Evolutionary conservation across 331 rosid species (phyloP), one percentile per base, ranked within the genome.

Genomic region (Rosa hybrid): DNA sequence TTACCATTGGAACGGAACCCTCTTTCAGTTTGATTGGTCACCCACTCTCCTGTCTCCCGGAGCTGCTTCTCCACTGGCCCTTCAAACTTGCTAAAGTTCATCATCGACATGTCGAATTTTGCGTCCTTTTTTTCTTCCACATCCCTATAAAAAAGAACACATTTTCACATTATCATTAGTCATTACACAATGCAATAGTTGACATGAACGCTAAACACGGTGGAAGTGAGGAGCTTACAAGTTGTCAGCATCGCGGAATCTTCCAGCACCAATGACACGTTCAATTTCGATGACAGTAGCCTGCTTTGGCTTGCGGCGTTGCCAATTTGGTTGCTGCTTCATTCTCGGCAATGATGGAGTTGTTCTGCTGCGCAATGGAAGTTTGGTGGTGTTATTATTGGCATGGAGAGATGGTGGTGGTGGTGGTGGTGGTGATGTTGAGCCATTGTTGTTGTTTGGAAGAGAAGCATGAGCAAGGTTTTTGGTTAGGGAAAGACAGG

Each of bases 221-320:
- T 12, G 54, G 74, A 74, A 74, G 53, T 49, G 20, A 10, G 74
- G 45, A 56, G 75, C 80, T 65, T 86, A 82, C 98, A 79, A 79
- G 51, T 87, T 88, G 67, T 90, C 92, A 49, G 86, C 77, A 72
- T 95, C 97, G 39, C 98, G 87, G 81, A 91, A 95, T 78, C 99
- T 90, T 63, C 99, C 99, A 1, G 90, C 97, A 0, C 99, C 93
- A 8, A 93, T 84, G 21, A 89, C 86, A 53, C 96, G 96, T 78
- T 95, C 93, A 41, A 95, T 84, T 80, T 90, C 88, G 56, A 86
- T 73, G 6, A 89, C 88, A 7, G 96, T 74, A 42, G 92, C 97
- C 5, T 71, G 90, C 16, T 83, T 87, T 1, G 81, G 81, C 54
- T 80, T 82, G 27, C 25, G 83, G 50, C n/a, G 71, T 13, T 14